Evolutionary conservation across 2,329 filamentous ascomycete genomes (phyloP), one percentile per base, ranked within the genome.

Genomic region (Nemania sp.): DNA sequence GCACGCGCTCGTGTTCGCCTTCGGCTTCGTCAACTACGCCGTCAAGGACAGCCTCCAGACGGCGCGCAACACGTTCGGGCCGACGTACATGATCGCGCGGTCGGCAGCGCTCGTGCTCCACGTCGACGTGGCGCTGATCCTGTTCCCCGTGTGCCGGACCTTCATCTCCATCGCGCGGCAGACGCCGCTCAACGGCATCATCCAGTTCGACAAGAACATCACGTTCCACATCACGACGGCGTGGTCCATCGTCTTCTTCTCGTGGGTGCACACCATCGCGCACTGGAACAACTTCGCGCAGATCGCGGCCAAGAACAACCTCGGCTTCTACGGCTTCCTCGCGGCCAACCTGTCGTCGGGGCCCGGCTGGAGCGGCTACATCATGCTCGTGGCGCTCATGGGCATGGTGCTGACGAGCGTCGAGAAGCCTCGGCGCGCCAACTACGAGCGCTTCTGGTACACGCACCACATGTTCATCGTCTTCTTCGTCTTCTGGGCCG

Each of bases 361-460:
- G 2, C 91, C 91, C 2, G 91, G 91, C 65, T 95, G 91, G 91
- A 90, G 89, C 42, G 91, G 91, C 61, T 94, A 94, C 72, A 81
- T 94, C 65, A 94, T 96, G 91, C 79, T 95, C 65, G 81, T 90
- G 60, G 85, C 88, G 9, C 78, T 96, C 51, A 92, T 90, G 81
- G 86, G 87, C 53, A 95, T 96, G 83, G 88, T 90, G 2, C 71
- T 87, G 25, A 95, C 91, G 0, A 91, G 90, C 9, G 80, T 90
- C 13, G 90, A 94, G 77, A 91, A 90, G 79, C 86, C 87, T 10
- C 84, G 90, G 52, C 86, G 90, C 55, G 88, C 89, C 63, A 93
- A 95, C 78, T 94, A 91, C 74, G 91, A 94, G 75, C 89, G 90
- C 25, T 96, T 95, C 81, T 96, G 91, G 91, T 93, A 92, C 75